Evolutionary conservation across 495 filamentous ascomycete species (phyloP).

Genomic region (Penicillium desertorum): DNA sequence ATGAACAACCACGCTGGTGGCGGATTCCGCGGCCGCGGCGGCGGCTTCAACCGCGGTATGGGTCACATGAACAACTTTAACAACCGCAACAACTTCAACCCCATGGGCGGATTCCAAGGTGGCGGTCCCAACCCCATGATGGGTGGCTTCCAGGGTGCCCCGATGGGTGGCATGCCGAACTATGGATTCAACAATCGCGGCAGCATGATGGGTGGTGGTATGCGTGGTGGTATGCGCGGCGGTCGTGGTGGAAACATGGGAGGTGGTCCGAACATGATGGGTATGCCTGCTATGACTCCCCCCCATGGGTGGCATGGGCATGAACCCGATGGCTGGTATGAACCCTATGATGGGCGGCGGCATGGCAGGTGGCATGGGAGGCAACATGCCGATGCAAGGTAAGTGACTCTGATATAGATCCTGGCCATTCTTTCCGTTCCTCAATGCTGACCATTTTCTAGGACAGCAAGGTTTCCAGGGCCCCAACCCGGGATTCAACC

Average conservation of each 20-base stretch:
- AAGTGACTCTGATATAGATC: conserved; percentile 29
- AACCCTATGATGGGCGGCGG: conserved; percentile 26
- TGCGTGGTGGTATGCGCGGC: conserved; percentile 76
- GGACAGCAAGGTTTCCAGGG: conserved; percentile 61
- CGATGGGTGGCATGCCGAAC: conserved; percentile 58
- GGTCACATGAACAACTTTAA: conserved; percentile 39
- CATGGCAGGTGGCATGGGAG: conserved; percentile 51
- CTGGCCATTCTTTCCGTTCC: not conserved
- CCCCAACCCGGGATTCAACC: conserved; percentile 68
- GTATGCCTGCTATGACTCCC: conserved; percentile 43
- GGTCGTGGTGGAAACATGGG: conserved; percentile 60
- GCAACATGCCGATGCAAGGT: conserved; percentile 62
- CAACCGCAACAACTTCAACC: conserved; percentile 54
- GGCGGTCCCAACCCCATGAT: conserved; percentile 54
- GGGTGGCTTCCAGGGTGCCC: conserved; percentile 57
- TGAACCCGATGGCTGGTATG: conserved; percentile 50
- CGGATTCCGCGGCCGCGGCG: conserved; percentile 52
- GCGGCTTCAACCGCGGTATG: conserved; percentile 43
- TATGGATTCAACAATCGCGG: conserved; percentile 60
- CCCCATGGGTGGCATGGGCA: conserved; percentile 55
- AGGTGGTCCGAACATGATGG: conserved; percentile 55
- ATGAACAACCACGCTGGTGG: conserved; percentile 29
- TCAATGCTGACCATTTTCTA: conserved; percentile 13
- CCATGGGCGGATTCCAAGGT: conserved; percentile 55
- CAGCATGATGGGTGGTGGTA: conserved; percentile 62